Percentiles rank a stretch among this genome's conserved stretches.
phyloP scores from a whole-genome alignment of 805 yeast genomes.

The Sugiyamaella valdiviana region DNA sequence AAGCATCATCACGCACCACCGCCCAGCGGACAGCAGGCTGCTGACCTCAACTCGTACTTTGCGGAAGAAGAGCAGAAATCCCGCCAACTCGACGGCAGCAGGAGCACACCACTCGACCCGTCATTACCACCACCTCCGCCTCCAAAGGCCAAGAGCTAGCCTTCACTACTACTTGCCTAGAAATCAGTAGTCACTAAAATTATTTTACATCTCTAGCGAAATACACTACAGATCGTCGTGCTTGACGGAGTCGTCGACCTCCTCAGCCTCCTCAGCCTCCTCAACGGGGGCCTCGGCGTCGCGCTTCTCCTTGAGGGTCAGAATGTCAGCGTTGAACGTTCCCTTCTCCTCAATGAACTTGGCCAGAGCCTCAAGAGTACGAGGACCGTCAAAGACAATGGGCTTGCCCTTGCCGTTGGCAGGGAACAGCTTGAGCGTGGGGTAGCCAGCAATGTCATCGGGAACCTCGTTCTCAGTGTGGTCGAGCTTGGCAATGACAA shows the following conservation, averaged over 20 bases:
- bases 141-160: conserved; percentile 13
- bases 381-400: conserved; percentile 57
- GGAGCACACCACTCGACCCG: background rate
- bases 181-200: background rate
- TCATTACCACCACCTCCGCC: conserved; percentile 25
- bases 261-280: conserved; percentile 26
- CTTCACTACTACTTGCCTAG: background rate
- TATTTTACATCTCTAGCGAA: background rate
- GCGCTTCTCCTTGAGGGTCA: conserved; percentile 30
- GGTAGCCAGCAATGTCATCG: conserved; percentile 80
- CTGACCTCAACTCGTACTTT: conserved; percentile 22
- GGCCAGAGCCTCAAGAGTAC: conserved; percentile 67
- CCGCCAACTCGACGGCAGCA: conserved; percentile 20
- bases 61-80: conserved; percentile 25
- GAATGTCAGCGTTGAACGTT: conserved; percentile 53
- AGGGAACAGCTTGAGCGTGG: conserved; percentile 86
- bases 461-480: conserved; percentile 86
- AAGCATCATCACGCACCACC: conserved; percentile 7
- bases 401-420: conserved; percentile 71
- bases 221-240: conserved; percentile 9
- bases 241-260: conserved; percentile 11
- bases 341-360: conserved; percentile 68
- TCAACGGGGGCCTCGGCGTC: conserved; percentile 26
- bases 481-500: conserved; percentile 79
- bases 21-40: conserved; percentile 6